Evolutionary conservation across 257 asterid genomes (phyloP), one percentile per base, ranked within the genome.

Genomic region (Solanum neorickii): DNA sequence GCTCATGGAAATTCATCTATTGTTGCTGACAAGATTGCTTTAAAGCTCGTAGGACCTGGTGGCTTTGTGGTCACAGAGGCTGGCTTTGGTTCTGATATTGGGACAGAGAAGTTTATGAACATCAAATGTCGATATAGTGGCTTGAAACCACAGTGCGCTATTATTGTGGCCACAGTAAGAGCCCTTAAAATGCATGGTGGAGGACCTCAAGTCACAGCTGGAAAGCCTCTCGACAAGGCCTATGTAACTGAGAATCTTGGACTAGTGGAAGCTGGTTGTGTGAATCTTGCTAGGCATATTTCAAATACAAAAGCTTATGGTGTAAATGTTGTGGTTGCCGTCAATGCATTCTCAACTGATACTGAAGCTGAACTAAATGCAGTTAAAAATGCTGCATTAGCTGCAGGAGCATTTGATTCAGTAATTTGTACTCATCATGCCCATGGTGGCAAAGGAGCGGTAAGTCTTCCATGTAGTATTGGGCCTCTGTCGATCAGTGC

Each of bases 121-220:
- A 97, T 97, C 83, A 97, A 97, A 91, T 97, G 99, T 89, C 92
- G 99, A 87, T 95, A 95, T 89, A 97, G 99, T 86, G 98, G 98
- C 65, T 92, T 95, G 66, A 91, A 90, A 21, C 99, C 99, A 83
- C 99, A 97, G 77, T 97, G 99, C 90, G 99, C 99, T 60, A 86
- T 97, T 83, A 94, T 95, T 86, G 99, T 97, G 70, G 99, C 99
- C 25, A 97, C 99, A 25, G 90, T 97, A 80, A 91, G 99, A 93
- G 99, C 99, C 83, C 98, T 96, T 60, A 97, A 97, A 86, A 97
- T 97, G 99, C 99, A 97, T 2, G 99, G 99, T 62, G 99, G 99
- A 52, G 99, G 99, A 66, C 99, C 99, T 35, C 93, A 91, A 66
- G 99, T 97, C 44, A 96, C 93, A 11, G 99, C 99, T 72, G 99